Conservation (phyloP, 78 protist species). For the Dictyostelium capitatum region DNA sequence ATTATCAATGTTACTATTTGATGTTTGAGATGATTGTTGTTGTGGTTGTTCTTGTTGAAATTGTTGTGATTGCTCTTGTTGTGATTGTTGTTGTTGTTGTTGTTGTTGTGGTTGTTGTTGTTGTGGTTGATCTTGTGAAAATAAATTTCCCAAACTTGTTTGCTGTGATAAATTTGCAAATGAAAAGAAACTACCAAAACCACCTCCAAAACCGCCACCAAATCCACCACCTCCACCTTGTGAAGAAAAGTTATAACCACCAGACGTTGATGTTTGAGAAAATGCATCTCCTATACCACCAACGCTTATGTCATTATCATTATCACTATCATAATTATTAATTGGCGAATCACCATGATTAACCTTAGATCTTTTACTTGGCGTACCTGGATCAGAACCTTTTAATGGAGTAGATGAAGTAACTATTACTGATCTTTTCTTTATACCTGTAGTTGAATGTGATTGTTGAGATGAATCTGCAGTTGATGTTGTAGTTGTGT, state of each 20-base stretch:
- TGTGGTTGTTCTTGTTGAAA: neutral
- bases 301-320: neutral
- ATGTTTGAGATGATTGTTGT: neutral
- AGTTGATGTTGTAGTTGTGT: neutral
- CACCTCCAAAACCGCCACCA: neutral
- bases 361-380: neutral
- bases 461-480: too few relatives aligned
- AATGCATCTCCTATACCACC: neutral
- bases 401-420: neutral
- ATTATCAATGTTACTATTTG: neutral
- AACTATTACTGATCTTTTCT: too few relatives aligned
- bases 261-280: neutral
- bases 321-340: neutral
- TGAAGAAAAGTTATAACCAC: neutral
- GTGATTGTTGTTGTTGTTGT: neutral
- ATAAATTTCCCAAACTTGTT: neutral
- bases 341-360: neutral
- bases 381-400: neutral
- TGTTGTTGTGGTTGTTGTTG: neutral
- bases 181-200: slow-evolving; percentile 22
- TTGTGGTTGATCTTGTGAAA: neutral
- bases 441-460: too few relatives aligned
- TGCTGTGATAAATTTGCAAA: slow-evolving; percentile 11
- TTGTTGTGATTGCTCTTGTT: neutral
- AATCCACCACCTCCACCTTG: neutral